Evolutionary conservation across 768 basidiomycete species (phyloP).

Genomic region (Neoboletus brunneissimus): DNA sequence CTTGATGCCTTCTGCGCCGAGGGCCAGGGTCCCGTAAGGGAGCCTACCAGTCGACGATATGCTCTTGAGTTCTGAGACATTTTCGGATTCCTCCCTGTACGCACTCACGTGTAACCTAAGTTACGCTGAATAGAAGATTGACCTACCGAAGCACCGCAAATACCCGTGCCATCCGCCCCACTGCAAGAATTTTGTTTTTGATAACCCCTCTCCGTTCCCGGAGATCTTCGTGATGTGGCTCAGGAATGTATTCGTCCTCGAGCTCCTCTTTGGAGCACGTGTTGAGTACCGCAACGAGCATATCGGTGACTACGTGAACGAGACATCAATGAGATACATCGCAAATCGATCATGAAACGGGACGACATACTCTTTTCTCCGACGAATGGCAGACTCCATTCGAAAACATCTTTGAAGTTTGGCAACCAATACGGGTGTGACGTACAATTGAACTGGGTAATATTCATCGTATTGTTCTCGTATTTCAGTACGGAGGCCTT

Average conservation of each 20-base stretch:
- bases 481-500: constrained; percentile 97
- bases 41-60: constrained; percentile 48
- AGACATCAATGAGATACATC: background rate
- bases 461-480: constrained; percentile 94
- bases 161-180: constrained; percentile 66
- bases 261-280: constrained; percentile 96
- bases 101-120: background rate
- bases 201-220: constrained; percentile 52
- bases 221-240: constrained; percentile 27
- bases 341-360: background rate
- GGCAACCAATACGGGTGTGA: constrained; percentile 95
- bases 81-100: constrained; percentile 59
- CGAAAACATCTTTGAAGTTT: constrained; percentile 98
- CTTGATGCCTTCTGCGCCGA: constrained; percentile 70
- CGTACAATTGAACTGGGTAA: constrained; percentile 77
- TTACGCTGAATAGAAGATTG: no score
- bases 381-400: constrained; percentile 96
- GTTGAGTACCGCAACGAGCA: constrained; percentile 94
- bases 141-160: constrained; percentile 64
- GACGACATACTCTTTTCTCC: constrained; percentile 83
- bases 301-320: constrained; percentile 76
- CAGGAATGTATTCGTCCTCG: constrained; percentile 56
- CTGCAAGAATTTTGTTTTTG: constrained; percentile 71
- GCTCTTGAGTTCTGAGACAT: constrained; percentile 69
- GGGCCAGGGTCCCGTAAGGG: constrained; percentile 54